Percentiles rank a stretch among this genome's conserved stretches.
Evolutionary conservation across 23 red algal genomes (phyloP).

Genomic region (Gracilariopsis chorda): DNA sequence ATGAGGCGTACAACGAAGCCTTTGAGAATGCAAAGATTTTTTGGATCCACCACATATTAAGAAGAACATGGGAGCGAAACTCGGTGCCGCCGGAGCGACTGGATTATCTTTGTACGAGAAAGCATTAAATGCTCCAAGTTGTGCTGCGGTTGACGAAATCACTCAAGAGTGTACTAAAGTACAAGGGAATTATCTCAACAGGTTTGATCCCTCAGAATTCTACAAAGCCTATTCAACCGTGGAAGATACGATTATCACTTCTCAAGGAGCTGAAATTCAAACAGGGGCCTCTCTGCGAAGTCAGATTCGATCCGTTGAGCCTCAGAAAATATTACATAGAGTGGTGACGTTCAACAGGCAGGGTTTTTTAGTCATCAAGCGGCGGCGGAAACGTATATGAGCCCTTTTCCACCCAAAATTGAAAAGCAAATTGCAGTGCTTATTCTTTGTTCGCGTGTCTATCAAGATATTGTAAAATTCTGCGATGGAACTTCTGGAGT

Average conservation of each 20-base stretch:
- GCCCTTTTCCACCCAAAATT: neutral
- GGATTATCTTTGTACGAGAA: constrained; percentile 2
- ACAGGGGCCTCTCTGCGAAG: neutral
- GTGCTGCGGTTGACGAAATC: neutral
- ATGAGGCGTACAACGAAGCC: constrained; percentile 7
- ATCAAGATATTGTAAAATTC: neutral
- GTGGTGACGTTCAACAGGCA: neutral
- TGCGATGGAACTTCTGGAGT: neutral
- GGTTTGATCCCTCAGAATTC: constrained; percentile 1
- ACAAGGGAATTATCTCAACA: neutral
- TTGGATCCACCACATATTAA: constrained; percentile 19
- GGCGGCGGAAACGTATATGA: neutral
- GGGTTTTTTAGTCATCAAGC: neutral
- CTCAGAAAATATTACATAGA: constrained; percentile 24
- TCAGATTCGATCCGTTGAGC: constrained; percentile 37
- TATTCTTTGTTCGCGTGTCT: neutral
- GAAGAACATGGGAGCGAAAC: constrained; percentile 17
- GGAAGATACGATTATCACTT: constrained; percentile 6
- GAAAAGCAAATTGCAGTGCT: neutral
- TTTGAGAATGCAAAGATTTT: constrained; percentile 21
- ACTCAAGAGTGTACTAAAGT: neutral
- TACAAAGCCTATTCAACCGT: constrained; percentile 22
- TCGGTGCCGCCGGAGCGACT: constrained; percentile 1
- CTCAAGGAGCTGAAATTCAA: constrained; percentile 25
- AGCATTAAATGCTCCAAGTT: constrained; percentile 7